Base-by-base conservation (phyloP, 768 basidiomycete species). In the Coprinellus aureogranulatus region DNA sequence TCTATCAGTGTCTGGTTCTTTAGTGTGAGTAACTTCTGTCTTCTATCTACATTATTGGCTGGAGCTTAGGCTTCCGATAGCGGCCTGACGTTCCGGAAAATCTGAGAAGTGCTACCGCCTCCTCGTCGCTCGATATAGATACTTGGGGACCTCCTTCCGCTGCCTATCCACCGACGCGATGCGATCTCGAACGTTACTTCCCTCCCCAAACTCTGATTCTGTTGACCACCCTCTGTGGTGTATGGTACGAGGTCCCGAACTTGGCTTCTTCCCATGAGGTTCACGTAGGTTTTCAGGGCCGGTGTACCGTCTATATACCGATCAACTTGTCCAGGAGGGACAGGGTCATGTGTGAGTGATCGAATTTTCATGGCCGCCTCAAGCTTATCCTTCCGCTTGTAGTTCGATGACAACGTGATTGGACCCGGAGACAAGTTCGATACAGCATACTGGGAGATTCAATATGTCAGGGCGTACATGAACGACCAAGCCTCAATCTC, bases 211-310 rank as follows among this genome's bases (percentile, higher is more conserved):
- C 81, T 34, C 73, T 91, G 18, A 81, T 89, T 10, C 77, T 91
- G 25, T 79, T 88, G 41, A 90, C 85, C 20, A 88, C 87, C 0
- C 76, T 88, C 10, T 88, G 87, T 58, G 85, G 85, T 53, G 60
- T 57, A 14, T 77, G 76, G 75, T 76, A 51, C 42, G 68, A 57
- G 20, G 18, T 34, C 22, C 31, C 11, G 53, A 12, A 11, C 34
- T 5, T 10, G 18, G 30, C 2, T 28, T 34, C 26, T 37, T 9
- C 27, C 22, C 26, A 34, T n/a, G 51, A 12, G 26, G 6, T 42
- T 51, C 31, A 27, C 40, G 41, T 2, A 18, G 31, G 34, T 6
- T 45, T 42, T 28, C 52, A 76, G 74, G 74, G 81, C 81, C 10
- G 82, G 83, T 4, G 65, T 76, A 4, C 75, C 79, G 0, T 47